Conservation (phyloP, 306 rosid genomes). For the Gastrolobium villosum region DNA sequence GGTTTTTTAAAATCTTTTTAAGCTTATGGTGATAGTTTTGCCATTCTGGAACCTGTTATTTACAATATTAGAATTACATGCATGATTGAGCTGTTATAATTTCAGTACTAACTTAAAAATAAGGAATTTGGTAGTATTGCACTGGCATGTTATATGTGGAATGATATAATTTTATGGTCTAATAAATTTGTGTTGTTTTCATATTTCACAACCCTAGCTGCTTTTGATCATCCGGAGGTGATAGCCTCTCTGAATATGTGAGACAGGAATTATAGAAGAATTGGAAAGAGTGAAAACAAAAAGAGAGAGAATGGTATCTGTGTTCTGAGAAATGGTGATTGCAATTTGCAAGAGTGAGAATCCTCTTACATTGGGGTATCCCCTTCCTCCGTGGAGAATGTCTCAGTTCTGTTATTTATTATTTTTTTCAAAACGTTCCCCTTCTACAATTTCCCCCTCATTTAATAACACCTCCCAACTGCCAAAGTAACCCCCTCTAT, state of each 20-base stretch:
- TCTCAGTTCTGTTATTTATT: too few species aligned
- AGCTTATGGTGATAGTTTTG: conserved; percentile 30
- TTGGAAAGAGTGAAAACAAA: too few species aligned
- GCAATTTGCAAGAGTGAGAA: too few species aligned
- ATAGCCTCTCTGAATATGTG: too few species aligned
- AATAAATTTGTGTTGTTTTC: background rate
- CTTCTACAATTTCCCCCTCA: too few species aligned
- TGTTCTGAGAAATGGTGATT: too few species aligned
- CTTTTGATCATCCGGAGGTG: conserved; percentile 18
- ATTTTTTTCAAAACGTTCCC: too few species aligned
- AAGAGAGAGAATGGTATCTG: too few species aligned
- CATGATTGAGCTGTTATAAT: conserved; percentile 6
- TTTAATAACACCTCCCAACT: too few species aligned
- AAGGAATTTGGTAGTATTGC: background rate
- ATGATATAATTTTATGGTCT: conserved; percentile 5
- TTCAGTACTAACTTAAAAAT: conserved; percentile 19
- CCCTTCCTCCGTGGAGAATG: too few species aligned
- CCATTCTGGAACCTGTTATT: background rate
- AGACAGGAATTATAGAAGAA: too few species aligned
- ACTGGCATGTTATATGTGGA: conserved; percentile 5
- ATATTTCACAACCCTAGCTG: conserved; percentile 11
- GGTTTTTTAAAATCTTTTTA: conserved; percentile 19
- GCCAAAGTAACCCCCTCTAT: background rate
- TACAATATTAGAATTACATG: conserved; percentile 2
- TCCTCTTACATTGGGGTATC: too few species aligned